Evolutionary conservation across 2,329 filamentous ascomycete genomes (phyloP).

Genomic region (Pseudogymnoascus verrucosus): DNA sequence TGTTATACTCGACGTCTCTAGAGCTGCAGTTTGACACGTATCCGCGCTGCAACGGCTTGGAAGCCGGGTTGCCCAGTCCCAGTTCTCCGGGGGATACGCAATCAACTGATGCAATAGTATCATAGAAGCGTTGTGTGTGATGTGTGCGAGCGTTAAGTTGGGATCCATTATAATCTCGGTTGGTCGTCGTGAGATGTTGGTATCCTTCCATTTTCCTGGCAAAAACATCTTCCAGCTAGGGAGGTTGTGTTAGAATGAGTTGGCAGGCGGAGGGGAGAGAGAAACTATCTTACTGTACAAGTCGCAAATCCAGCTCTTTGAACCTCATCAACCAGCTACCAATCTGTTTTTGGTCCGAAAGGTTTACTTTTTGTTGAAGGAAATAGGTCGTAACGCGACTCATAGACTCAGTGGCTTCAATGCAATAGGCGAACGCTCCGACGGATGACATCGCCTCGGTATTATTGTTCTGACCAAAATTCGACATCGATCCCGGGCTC

Average conservation of each 20-base stretch:
- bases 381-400: conserved; percentile 39
- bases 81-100: conserved; percentile 24
- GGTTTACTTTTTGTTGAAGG: conserved; percentile 35
- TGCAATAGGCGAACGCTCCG: conserved; percentile 39
- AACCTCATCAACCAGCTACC: conserved; percentile 38
- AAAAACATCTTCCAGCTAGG: conserved; percentile 38
- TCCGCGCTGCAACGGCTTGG: conserved; percentile 25
- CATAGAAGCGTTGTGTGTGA: conserved; percentile 30
- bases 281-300: conserved; percentile 32
- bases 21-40: conserved; percentile 26
- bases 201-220: conserved; percentile 34
- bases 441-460: conserved; percentile 33
- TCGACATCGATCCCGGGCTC: conserved; percentile 14
- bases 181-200: conserved; percentile 25
- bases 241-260: not conserved
- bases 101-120: conserved; percentile 29
- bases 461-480: conserved; percentile 15
- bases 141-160: conserved; percentile 29
- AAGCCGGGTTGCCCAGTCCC: conserved; percentile 19
- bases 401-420: conserved; percentile 40
- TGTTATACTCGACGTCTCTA: conserved; percentile 26
- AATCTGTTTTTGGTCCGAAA: conserved; percentile 33
- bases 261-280: not conserved
- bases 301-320: conserved; percentile 39
- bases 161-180: conserved; percentile 27